phyloP scores from a whole-genome alignment of 1,284 basidiomycete genomes.

The Sparassis latifolia region DNA sequence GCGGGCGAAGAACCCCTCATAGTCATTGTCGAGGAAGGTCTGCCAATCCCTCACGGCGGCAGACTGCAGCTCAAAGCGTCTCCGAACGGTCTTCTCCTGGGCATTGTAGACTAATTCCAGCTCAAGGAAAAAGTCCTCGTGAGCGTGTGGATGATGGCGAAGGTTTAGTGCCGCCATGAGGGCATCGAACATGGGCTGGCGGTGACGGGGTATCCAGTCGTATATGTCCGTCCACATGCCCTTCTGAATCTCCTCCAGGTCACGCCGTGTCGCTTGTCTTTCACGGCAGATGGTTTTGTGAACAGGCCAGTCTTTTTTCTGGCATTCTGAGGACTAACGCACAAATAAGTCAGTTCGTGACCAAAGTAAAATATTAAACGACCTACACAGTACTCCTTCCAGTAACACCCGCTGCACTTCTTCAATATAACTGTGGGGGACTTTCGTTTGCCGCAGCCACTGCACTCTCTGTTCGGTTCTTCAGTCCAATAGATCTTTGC shows the following conservation, averaged over 20 bases:
- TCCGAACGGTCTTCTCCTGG: background rate
- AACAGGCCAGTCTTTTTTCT: background rate
- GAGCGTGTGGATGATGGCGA: background rate
- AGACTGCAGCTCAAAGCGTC: background rate
- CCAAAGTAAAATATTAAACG: background rate
- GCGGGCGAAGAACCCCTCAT: no score
- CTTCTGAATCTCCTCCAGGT: background rate
- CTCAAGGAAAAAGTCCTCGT: background rate
- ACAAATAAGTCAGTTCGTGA: background rate
- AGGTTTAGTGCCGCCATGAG: background rate
- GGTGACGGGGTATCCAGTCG: background rate
- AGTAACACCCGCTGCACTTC: background rate
- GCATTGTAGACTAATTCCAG: background rate
- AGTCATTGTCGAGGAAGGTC: background rate
- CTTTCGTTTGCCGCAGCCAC: no score
- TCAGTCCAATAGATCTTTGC: no score
- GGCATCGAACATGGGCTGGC: background rate
- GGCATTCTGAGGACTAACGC: background rate
- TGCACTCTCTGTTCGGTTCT: no score
- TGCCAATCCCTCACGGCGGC: background rate
- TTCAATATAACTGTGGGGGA: background rate
- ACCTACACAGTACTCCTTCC: background rate
- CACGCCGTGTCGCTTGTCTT: background rate
- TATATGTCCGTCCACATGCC: background rate
- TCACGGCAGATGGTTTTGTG: background rate